These are phyloP conservation scores for Coemansia umbellata DNA, from an alignment of 192 early-diverging fungal species.

Conservation along the genomic window DNA sequence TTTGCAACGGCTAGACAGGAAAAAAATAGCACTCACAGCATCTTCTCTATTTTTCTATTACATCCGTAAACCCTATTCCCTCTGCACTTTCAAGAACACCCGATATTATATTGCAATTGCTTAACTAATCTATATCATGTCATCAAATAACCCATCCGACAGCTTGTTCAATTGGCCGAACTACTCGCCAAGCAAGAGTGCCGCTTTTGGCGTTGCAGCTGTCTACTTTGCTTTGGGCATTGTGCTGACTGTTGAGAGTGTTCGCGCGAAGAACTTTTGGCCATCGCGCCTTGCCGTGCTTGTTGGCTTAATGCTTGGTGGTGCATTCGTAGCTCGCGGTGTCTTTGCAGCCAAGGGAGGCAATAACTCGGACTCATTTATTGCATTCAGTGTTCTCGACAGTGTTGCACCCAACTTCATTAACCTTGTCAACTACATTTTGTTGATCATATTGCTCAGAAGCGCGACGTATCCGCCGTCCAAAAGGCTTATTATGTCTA, in stretches of 20 bases:
- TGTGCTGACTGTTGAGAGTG: not conserved
- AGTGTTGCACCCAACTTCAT: conserved; percentile 10
- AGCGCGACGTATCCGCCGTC: not conserved
- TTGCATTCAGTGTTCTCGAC: conserved; percentile 8
- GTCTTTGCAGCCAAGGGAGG: not conserved
- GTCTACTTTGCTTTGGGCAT: conserved; percentile 1
- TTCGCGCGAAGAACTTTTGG: not conserved
- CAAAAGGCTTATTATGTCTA: not conserved
- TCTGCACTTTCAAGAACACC: too few relatives aligned
- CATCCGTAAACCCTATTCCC: too few relatives aligned
- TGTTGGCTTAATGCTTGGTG: conserved; percentile 8
- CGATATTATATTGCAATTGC: too few relatives aligned
- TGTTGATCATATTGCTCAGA: conserved; percentile 7
- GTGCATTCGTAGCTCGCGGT: conserved; percentile 10
- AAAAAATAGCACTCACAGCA: too few relatives aligned
- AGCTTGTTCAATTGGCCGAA: conserved; percentile 4
- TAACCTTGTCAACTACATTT: conserved; percentile 10
- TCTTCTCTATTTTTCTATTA: too few relatives aligned
- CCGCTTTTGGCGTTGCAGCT: conserved; percentile 4
- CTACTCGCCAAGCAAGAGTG: conserved; percentile 11
- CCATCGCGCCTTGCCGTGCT: conserved; percentile 1
- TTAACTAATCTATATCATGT: too few relatives aligned
- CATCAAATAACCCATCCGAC: not conserved
- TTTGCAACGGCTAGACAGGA: too few relatives aligned
- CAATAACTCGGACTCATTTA: not conserved